Percentiles rank a stretch among this genome's conserved stretches.
Evolutionary conservation across 1,284 basidiomycete species (phyloP).

Genomic region (Cutaneotrichosporon arboriforme): DNA sequence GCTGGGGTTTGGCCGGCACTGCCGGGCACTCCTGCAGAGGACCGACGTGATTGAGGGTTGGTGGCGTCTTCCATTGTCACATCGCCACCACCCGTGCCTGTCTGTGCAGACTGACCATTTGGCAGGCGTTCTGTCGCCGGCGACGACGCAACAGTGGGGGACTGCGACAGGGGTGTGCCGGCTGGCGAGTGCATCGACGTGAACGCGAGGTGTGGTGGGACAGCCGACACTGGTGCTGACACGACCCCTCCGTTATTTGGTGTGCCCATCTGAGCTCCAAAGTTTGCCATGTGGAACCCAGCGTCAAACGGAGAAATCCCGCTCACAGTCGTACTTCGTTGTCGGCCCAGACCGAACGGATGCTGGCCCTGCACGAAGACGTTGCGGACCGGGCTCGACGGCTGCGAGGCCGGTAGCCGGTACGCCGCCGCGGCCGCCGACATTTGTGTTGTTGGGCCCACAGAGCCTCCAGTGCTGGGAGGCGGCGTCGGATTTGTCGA

Average conservation of each 20-base stretch:
- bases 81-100: conserved; percentile 12
- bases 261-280: background rate
- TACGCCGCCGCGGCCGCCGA: conserved; percentile 8
- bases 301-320: conserved; percentile 26
- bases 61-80: conserved; percentile 39
- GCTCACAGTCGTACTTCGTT: conserved; percentile 42
- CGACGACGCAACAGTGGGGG: background rate
- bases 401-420: conserved; percentile 40
- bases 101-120: conserved; percentile 4
- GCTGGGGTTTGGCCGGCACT: background rate
- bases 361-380: conserved; percentile 27
- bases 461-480: background rate
- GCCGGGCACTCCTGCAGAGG: conserved; percentile 8
- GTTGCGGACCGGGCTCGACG: conserved; percentile 35
- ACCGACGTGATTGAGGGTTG: conserved; percentile 16
- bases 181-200: conserved; percentile 24
- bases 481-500: background rate
- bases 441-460: background rate
- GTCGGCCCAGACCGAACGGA: conserved; percentile 27
- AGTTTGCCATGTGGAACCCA: background rate
- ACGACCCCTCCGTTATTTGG: background rate
- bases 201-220: conserved; percentile 36
- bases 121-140: conserved; percentile 6
- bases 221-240: conserved; percentile 14
- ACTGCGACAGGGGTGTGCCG: background rate